Base-by-base conservation (phyloP, 129 eudicot genomes). In the Saussurea involucrata region DNA sequence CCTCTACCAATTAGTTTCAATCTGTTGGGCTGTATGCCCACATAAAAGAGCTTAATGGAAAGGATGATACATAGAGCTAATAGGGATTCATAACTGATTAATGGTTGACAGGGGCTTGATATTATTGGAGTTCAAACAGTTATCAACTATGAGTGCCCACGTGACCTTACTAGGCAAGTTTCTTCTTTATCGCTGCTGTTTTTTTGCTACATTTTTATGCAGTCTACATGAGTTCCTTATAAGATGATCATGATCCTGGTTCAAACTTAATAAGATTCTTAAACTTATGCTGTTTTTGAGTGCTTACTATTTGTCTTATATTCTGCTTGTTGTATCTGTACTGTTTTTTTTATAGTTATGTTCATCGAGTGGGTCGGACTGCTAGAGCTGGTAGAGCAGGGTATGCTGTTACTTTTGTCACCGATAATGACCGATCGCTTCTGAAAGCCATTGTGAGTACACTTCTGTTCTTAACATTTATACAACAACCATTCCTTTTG, bases 331-430 rank as follows among this genome's bases (percentile, higher is more conserved):
- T 37, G 15, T 32, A 22, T 81, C 55, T 46, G 24, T 76, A 10
- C n/a, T 42, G 11, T 76, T 49, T 12, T 49, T 12, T 25, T 9
- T 80, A 64, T 84, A 92, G 96, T 76, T 94, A 94, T 79, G 97
- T 94, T 74, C 98, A 94, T 83, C 96, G 98, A 80, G 98, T 94
- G 58, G 98, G 98, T 81, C 96, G 98, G 0, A 94, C 98, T 76
- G 98, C 98, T 85, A 91, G 98, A 89, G 97, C 97, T 69, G 97
- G 98, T 49, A 80, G 96, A 81, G 89, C 79, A 80, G 98, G 98
- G 13, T 91, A 87, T 81, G 98, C 97, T 75, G 97, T 94, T 65
- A 94, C 98, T 63, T 94, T 94, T 82, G 97, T 93, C 68, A 86
- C 98, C 8, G 98, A 94, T 72, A 89, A 89, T 76, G 98, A 94